phyloP scores from a whole-genome alignment of 1,139 yeast species.

The Nakaseomyces bracarensis region DNA sequence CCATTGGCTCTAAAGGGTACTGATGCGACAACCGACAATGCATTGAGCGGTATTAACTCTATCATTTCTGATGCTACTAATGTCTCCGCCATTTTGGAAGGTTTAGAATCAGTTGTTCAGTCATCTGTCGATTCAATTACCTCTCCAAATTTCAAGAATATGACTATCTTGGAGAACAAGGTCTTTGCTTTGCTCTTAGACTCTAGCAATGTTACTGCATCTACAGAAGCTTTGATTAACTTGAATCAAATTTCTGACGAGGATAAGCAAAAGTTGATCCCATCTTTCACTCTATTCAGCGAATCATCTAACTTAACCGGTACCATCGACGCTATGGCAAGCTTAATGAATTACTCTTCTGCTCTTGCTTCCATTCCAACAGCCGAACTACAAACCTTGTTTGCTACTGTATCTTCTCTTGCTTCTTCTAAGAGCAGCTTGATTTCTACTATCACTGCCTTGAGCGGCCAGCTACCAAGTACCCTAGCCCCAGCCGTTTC shows the following conservation, averaged over 20 bases:
- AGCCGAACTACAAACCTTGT: constrained; percentile 7
- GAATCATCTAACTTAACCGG: constrained; percentile 26
- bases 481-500: constrained; percentile 5
- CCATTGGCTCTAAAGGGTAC: constrained; percentile 25
- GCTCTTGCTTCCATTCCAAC: constrained; percentile 20
- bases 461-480: constrained; percentile 4
- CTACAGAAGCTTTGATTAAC: constrained; percentile 21
- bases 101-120: constrained; percentile 25
- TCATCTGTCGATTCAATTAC: constrained; percentile 1
- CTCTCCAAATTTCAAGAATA: neutral
- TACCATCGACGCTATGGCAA: constrained; percentile 26
- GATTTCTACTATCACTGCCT: constrained; percentile 6
- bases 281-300: constrained; percentile 23
- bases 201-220: constrained; percentile 25
- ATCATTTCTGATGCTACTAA: constrained; percentile 25
- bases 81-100: constrained; percentile 25
- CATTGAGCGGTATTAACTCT: constrained; percentile 19
- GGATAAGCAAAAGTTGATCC: constrained; percentile 23
- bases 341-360: constrained; percentile 19
- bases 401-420: constrained; percentile 5
- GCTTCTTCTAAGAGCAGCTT: constrained; percentile 1
- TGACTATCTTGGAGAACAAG: constrained; percentile 12
- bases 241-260: constrained; percentile 18
- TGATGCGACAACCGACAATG: constrained; percentile 23
- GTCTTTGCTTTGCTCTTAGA: constrained; percentile 23